Evolutionary conservation across 345 rosid species (phyloP), one percentile per base, ranked within the genome.

Genomic region (Cardamine chenopodiifolia): DNA sequence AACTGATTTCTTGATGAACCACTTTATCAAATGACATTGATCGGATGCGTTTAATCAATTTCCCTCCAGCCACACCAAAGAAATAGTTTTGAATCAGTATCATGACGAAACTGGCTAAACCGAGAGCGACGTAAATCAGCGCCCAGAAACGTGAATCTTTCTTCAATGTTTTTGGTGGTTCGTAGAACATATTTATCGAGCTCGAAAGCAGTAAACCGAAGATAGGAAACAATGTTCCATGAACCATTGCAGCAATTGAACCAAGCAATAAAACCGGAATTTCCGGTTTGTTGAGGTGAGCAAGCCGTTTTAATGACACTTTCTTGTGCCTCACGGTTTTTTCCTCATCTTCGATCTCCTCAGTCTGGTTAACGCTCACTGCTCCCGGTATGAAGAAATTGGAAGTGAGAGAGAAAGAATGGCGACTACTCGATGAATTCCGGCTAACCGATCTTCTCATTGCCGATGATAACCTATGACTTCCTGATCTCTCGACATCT

Each of bases 11-110:
- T 73, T 90, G 96, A 80, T 88, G 90, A 42, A 88, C 97, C 20
- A 90, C 88, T 75, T 87, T 89, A 76, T 86, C 85, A 70, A 93
- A 93, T 1, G 88, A 82, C 85, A 84, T 55, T 14, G 86, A 76
- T 14, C 98, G 82, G 32, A 91, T 89, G 62, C 97, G 80, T 76
- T 80, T 76, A 8, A 93, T 86, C 79, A 93, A 59, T 49, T 81
- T 88, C n/a, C 96, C 89, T 8, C 98, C 98, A 3, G 96, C 98
- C 23, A 91, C 20, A 28, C 93, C 96, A 17, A 88, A 93, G 32
- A 89, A 76, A 75, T 78, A 93, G 80, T 86, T 83, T 71, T 93
- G 98, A 32, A 80, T 1, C 3, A 97, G 94, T 18, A 83, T 67
- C 71, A 71, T 78, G 8, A 84, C 4, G 6, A 86, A 53, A 47